These are phyloP conservation scores for Colletotrichum limetticola DNA, from an alignment of 2,329 filamentous ascomycete species.

Conservation along the genomic window DNA sequence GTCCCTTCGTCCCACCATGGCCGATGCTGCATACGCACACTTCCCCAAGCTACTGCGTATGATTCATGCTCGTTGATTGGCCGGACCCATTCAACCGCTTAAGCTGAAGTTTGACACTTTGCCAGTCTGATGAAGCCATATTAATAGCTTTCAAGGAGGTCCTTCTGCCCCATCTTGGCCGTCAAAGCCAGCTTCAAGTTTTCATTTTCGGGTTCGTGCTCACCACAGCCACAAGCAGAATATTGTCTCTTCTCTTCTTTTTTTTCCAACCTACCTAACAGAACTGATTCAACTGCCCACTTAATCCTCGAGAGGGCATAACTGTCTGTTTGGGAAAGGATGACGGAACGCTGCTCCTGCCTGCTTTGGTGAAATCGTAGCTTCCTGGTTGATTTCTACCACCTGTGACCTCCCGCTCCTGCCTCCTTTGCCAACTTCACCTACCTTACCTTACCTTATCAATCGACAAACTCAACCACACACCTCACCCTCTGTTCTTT, in stretches of 20 bases:
- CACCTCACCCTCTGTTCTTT: not conserved
- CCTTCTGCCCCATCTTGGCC: not conserved
- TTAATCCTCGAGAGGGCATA: not conserved
- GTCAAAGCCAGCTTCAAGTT: not conserved
- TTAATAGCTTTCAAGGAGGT: constrained; percentile 1
- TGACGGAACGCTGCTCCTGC: not conserved
- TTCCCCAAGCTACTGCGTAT: not conserved
- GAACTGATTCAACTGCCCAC: not conserved
- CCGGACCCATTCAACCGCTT: not conserved
- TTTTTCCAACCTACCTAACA: not conserved
- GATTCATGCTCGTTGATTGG: not conserved
- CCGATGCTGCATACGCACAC: not conserved
- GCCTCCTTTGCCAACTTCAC: not conserved
- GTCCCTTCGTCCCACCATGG: constrained; percentile 21
- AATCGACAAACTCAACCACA: not conserved
- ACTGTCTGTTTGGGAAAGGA: not conserved
- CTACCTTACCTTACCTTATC: too few relatives aligned
- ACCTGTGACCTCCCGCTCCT: not conserved
- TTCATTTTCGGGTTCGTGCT: not conserved
- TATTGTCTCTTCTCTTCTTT: not conserved
- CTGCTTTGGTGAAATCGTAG: not conserved
- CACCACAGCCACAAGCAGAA: not conserved
- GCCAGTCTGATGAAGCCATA: constrained; percentile 5
- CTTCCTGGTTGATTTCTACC: not conserved
- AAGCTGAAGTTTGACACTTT: constrained; percentile 11